These are phyloP conservation scores for Aspergillus calidoustus DNA, from an alignment of 2,329 filamentous ascomycete genomes.

Conservation along the genomic window DNA sequence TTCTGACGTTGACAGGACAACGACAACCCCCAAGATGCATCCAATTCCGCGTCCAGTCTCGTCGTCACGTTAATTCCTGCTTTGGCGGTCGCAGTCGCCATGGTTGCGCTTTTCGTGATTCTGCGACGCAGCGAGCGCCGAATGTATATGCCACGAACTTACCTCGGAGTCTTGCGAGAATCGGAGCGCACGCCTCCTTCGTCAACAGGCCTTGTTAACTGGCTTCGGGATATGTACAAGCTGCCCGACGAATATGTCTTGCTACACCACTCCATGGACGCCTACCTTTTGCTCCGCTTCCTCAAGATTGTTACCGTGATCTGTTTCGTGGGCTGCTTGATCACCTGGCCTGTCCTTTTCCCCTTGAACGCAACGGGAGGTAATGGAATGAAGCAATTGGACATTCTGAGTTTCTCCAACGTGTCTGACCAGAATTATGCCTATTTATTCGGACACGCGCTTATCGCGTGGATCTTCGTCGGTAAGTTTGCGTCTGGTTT, in stretches of 20 bases:
- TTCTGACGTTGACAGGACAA: constrained; percentile 6
- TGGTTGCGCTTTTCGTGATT: constrained; percentile 56
- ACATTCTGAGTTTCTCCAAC: constrained; percentile 80
- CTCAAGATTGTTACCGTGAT: constrained; percentile 78
- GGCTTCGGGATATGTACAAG: constrained; percentile 69
- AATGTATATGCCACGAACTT: constrained; percentile 61
- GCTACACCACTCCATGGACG: constrained; percentile 89
- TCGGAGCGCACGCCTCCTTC: constrained; percentile 62
- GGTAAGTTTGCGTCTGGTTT: constrained; percentile 41
- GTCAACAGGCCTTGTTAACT: constrained; percentile 67
- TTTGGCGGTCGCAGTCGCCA: constrained; percentile 48
- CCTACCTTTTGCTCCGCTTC: constrained; percentile 88
- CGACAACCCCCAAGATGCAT: constrained; percentile 21
- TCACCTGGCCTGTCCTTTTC: constrained; percentile 88
- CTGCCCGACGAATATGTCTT: constrained; percentile 77
- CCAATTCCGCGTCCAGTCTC: constrained; percentile 51
- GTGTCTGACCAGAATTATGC: constrained; percentile 60
- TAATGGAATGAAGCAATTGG: constrained; percentile 66
- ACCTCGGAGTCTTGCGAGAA: constrained; percentile 57
- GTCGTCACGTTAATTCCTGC: constrained; percentile 55
- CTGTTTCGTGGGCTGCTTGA: constrained; percentile 78
- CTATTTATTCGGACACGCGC: constrained; percentile 80
- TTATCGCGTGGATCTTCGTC: constrained; percentile 81
- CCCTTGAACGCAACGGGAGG: constrained; percentile 87
- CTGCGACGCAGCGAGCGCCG: constrained; percentile 54